These are phyloP conservation scores for Globisporangium parvum DNA, from an alignment of 352 stramenopile genomes.

Conservation along the genomic window DNA sequence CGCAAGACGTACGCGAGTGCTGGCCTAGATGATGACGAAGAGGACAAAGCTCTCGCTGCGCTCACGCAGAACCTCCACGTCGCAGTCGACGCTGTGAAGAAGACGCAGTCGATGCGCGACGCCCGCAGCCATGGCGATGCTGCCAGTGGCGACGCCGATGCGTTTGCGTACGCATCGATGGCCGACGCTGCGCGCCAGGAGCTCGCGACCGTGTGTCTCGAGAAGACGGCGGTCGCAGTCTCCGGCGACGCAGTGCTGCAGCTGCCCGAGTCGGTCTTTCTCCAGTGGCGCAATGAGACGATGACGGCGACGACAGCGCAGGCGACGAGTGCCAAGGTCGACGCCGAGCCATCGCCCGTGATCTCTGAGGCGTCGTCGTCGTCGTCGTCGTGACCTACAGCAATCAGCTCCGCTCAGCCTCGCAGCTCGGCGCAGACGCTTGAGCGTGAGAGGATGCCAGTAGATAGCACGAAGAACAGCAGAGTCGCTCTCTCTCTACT, in stretches of 20 bases:
- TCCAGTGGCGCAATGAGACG: constrained; percentile 42
- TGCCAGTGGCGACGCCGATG: constrained; percentile 16
- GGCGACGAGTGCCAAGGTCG: neutral
- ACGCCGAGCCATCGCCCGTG: too few species aligned
- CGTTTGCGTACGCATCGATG: constrained; percentile 63
- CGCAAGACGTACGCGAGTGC: constrained; percentile 34
- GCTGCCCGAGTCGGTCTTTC: constrained; percentile 60
- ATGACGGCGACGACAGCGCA: too few species aligned
- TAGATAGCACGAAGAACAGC: too few species aligned
- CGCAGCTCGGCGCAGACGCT: too few species aligned
- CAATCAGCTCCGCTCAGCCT: too few species aligned
- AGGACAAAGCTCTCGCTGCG: constrained; percentile 42
- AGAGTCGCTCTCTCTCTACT: too few species aligned
- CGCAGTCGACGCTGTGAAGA: constrained; percentile 39
- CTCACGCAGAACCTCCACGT: constrained; percentile 65
- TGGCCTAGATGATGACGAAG: constrained; percentile 13
- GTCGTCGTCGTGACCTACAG: too few species aligned
- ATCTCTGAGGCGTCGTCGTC: neutral
- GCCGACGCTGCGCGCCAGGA: constrained; percentile 55
- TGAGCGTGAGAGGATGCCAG: too few species aligned
- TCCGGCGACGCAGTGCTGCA: constrained; percentile 69
- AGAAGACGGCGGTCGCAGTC: constrained; percentile 61
- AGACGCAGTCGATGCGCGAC: constrained; percentile 55
- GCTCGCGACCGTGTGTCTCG: constrained; percentile 56
- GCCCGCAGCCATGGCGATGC: constrained; percentile 20